These are phyloP conservation scores for Hyphopichia pseudoburtonii DNA, from an alignment of 1,139 yeast species.

Conservation along the genomic window DNA sequence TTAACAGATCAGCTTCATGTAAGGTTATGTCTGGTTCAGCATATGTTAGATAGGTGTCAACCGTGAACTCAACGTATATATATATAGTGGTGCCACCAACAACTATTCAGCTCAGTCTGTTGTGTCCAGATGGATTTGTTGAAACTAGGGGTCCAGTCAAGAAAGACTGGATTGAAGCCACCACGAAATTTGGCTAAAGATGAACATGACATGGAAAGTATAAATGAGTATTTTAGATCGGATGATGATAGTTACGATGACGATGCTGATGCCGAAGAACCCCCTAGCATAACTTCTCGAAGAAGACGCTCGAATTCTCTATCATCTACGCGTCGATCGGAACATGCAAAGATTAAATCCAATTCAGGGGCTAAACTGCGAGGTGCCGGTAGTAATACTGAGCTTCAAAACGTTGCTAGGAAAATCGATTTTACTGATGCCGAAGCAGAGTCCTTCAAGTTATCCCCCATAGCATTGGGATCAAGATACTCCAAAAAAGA, in stretches of 20 bases:
- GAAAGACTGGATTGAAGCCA: slow-evolving; percentile 62
- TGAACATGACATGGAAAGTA: slow-evolving; percentile 73
- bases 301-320: background rate
- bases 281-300: background rate
- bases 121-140: slow-evolving; percentile 42
- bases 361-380: slow-evolving; percentile 1
- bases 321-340: background rate
- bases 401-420: slow-evolving; percentile 28
- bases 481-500: slow-evolving; percentile 14
- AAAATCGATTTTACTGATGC: slow-evolving; percentile 40
- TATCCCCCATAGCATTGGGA: slow-evolving; percentile 29
- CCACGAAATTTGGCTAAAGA: slow-evolving; percentile 55
- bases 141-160: slow-evolving; percentile 53
- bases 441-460: slow-evolving; percentile 34
- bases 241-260: slow-evolving; percentile 26
- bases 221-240: slow-evolving; percentile 68
- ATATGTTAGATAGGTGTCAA: too few relatives aligned
- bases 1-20: too few relatives aligned
- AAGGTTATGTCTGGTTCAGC: too few relatives aligned
- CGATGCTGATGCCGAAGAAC: slow-evolving; percentile 1
- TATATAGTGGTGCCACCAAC: too few relatives aligned
- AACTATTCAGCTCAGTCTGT: too few relatives aligned
- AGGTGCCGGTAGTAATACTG: slow-evolving; percentile 4
- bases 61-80: too few relatives aligned
- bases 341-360: background rate